Conservation (phyloP, 768 basidiomycete species). For the Amyloporia xantha region DNA sequence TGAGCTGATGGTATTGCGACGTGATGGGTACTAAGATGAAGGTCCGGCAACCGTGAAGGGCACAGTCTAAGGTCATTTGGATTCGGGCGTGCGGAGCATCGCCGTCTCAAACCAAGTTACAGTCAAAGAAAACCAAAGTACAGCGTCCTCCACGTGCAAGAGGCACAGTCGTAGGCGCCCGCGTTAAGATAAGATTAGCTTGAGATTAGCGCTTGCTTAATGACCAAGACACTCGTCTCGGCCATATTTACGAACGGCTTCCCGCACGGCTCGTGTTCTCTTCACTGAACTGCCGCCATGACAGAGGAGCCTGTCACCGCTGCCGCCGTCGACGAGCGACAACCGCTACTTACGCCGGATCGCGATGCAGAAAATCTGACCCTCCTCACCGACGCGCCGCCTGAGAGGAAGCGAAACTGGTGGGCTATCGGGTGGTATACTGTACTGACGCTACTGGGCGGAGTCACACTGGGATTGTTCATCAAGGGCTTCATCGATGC, state of each 20-base stretch:
- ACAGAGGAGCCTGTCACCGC: background rate
- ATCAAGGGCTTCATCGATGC: constrained; percentile 68
- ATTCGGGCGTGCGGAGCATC: no score
- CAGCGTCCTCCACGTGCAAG: no score
- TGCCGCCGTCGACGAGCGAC: constrained; percentile 12
- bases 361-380: constrained; percentile 2
- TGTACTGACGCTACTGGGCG: constrained; percentile 29
- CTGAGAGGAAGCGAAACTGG: constrained; percentile 20
- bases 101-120: no score
- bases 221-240: background rate
- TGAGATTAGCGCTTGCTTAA: background rate
- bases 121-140: no score
- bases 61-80: no score
- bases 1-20: no score
- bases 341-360: constrained; percentile 11
- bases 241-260: background rate
- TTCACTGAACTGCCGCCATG: background rate
- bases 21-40: no score
- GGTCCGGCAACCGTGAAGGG: no score
- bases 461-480: constrained; percentile 41
- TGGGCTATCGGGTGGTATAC: constrained; percentile 27
- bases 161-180: no score
- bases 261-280: background rate
- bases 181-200: constrained; percentile 1
- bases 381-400: constrained; percentile 7